A percentile compares a stretch with the other conserved stretches of the same genome.
These are phyloP conservation scores for Fusarium anguioides DNA, from an alignment of 2,329 filamentous ascomycete genomes.

Conservation along the genomic window DNA sequence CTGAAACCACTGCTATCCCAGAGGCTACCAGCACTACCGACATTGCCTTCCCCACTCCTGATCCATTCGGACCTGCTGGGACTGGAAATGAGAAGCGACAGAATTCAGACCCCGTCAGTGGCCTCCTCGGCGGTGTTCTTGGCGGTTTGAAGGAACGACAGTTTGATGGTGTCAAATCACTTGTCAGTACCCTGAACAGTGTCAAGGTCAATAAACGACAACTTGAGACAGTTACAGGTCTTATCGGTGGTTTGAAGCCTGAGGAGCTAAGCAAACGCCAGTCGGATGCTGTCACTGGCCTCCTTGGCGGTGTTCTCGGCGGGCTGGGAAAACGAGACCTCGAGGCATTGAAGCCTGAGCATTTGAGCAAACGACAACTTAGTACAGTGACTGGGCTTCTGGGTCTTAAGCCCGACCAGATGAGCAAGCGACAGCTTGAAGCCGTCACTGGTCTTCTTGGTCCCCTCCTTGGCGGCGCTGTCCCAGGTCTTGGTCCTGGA, in stretches of 20 bases:
- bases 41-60: not conserved
- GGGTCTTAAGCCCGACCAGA: not conserved
- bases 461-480: not conserved
- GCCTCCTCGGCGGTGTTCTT: not conserved
- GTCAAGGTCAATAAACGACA: not conserved
- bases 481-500: not conserved
- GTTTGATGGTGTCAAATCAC: too few species aligned
- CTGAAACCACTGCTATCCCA: too few species aligned
- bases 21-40: not conserved
- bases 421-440: not conserved
- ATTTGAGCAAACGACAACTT: not conserved
- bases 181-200: too few species aligned
- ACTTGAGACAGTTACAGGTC: not conserved
- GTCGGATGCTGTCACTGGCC: rapidly evolving
- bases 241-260: not conserved
- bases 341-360: not conserved
- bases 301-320: not conserved
- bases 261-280: not conserved
- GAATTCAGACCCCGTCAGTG: not conserved
- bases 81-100: not conserved
- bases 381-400: not conserved
- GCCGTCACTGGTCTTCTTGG: not conserved
- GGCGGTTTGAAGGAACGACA: too few species aligned
- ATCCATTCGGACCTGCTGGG: not conserved
- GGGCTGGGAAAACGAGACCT: too few species aligned